Conservation (phyloP, 768 basidiomycete genomes). For the Suillus paluster region DNA sequence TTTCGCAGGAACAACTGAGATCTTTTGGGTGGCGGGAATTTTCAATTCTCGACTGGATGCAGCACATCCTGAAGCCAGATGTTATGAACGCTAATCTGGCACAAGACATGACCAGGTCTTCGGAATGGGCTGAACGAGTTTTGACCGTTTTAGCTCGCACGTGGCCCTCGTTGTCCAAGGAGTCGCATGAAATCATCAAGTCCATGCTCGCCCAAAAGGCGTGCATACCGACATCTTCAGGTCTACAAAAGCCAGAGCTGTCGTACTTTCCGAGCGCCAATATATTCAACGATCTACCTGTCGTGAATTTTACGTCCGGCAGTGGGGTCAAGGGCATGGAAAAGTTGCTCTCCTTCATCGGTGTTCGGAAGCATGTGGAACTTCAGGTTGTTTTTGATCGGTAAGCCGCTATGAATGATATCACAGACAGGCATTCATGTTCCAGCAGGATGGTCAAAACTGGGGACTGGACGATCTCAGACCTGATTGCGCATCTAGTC, state of each 20-base stretch:
- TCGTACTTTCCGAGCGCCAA: conserved; percentile 87
- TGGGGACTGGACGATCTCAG: conserved; percentile 86
- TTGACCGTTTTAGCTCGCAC: conserved; percentile 65
- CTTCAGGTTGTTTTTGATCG: conserved; percentile 92
- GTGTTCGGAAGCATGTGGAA: conserved; percentile 90
- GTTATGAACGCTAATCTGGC: conserved; percentile 47
- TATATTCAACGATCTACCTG: conserved; percentile 87
- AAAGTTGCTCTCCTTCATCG: conserved; percentile 69
- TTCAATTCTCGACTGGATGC: conserved; percentile 74
- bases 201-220: conserved; percentile 45
- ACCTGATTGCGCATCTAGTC: conserved; percentile 87
- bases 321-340: conserved; percentile 73
- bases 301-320: conserved; percentile 73
- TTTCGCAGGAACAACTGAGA: conserved; percentile 54
- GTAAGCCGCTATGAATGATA: conserved; percentile 38
- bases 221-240: conserved; percentile 57
- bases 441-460: conserved; percentile 78
- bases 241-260: conserved; percentile 72
- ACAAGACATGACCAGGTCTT: conserved; percentile 66
- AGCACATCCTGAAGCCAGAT: conserved; percentile 57
- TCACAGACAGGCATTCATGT: neutral
- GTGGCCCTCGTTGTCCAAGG: conserved; percentile 67
- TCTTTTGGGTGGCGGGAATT: conserved; percentile 85
- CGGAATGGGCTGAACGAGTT: conserved; percentile 82
- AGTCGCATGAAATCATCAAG: conserved; percentile 47